Conservation (phyloP, 768 basidiomycete species). For the Podaxis mareebaensis region DNA sequence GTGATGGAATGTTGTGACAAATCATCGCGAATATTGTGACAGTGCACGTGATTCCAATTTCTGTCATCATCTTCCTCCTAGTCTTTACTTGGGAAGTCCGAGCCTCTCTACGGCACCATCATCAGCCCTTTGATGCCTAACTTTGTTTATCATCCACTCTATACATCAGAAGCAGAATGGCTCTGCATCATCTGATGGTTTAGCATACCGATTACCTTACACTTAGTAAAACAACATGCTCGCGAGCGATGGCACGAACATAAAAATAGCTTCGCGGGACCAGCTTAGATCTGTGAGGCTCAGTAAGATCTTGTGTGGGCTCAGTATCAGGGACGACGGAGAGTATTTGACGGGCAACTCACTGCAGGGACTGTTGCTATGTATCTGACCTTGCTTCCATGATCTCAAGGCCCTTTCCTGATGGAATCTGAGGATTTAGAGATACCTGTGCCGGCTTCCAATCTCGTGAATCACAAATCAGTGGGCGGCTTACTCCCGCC, state of each 20-base stretch:
- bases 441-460: neutral
- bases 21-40: neutral
- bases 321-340: neutral
- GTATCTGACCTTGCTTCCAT: neutral
- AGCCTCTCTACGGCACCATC: neutral
- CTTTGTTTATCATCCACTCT: neutral
- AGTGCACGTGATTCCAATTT: too few species aligned
- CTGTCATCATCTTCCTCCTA: too few species aligned
- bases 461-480: neutral
- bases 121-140: neutral
- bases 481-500: neutral
- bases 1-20: neutral
- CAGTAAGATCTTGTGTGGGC: neutral
- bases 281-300: neutral
- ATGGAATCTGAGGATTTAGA: neutral
- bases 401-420: neutral
- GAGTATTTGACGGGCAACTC: neutral
- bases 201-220: neutral
- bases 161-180: slow-evolving; percentile 29
- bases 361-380: neutral
- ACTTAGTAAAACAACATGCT: neutral
- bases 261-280: neutral
- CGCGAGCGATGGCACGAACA: neutral
- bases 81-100: too few species aligned
- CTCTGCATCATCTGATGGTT: neutral